Conservation (phyloP, 306 rosid genomes). For the Castanea sativa region DNA sequence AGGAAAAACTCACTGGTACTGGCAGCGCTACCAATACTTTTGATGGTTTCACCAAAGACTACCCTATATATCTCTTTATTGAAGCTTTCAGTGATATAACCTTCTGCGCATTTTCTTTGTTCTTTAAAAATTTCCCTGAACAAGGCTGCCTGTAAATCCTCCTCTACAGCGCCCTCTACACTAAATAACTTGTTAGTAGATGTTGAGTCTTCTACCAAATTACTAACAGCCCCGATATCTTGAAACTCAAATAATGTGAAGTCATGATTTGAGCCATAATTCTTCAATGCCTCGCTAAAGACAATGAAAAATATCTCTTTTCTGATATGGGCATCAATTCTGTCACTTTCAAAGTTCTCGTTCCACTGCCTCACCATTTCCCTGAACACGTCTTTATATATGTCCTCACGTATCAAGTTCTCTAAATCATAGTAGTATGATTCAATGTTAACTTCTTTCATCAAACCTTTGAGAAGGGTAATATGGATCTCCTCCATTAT, state of each 20-base stretch:
- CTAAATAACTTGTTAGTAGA: slow-evolving; percentile 7
- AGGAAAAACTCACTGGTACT: not conserved
- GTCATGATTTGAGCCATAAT: slow-evolving; percentile 20
- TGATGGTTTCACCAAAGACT: slow-evolving; percentile 39
- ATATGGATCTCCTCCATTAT: slow-evolving; percentile 26
- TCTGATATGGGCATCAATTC: slow-evolving; percentile 40
- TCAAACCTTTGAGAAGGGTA: slow-evolving; percentile 26
- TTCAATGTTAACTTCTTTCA: slow-evolving; percentile 18
- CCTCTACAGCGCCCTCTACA: slow-evolving; percentile 31
- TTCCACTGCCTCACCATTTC: slow-evolving; percentile 47
- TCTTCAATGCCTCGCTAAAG: slow-evolving; percentile 33
- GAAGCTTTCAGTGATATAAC: slow-evolving; percentile 14
- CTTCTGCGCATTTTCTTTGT: slow-evolving; percentile 34
- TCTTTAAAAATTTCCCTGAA: slow-evolving; percentile 32
- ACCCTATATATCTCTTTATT: slow-evolving; percentile 33
- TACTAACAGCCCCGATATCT: slow-evolving; percentile 8
- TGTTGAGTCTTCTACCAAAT: slow-evolving; percentile 4
- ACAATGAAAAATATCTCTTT: slow-evolving; percentile 36
- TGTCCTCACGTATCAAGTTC: slow-evolving; percentile 32
- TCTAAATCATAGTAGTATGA: slow-evolving; percentile 33
- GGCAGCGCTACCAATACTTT: slow-evolving; percentile 14
- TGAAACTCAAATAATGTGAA: slow-evolving; percentile 4
- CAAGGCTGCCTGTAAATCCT: slow-evolving; percentile 36
- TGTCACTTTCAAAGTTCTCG: slow-evolving; percentile 27
- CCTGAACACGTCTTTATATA: slow-evolving; percentile 26